A percentile compares a stretch with the other conserved stretches of the same genome.
These are phyloP conservation scores for Prunus mira DNA, from an alignment of 306 rosid species.

Conservation along the genomic window DNA sequence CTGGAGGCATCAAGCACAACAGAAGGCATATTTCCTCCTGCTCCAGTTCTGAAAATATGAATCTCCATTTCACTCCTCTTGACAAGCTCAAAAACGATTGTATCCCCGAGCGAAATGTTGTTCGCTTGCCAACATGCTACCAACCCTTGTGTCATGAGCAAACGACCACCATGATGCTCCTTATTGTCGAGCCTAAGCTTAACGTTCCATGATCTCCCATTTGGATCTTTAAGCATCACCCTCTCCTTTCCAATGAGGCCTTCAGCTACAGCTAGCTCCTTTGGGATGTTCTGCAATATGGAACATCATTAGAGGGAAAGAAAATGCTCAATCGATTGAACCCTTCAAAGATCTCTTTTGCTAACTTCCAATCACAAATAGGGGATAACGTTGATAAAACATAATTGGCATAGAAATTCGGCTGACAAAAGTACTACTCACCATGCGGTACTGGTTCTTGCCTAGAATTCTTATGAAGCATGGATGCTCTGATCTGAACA, in stretches of 20 bases:
- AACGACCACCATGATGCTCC: not conserved
- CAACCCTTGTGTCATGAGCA: not conserved
- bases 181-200: not conserved
- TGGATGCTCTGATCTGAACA: slow-evolving; percentile 4
- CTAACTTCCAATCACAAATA: not conserved
- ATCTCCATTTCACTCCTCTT: not conserved
- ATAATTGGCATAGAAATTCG: not conserved
- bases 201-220: not conserved
- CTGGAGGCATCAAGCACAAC: not conserved
- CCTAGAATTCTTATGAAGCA: not conserved
- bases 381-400: not conserved
- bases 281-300: not conserved
- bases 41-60: not conserved
- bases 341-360: too few species aligned
- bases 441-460: not conserved
- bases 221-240: not conserved
- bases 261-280: not conserved
- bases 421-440: slow-evolving; percentile 6
- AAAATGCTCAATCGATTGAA: not conserved
- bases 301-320: not conserved
- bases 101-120: not conserved
- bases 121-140: not conserved
- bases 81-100: slow-evolving; percentile 5
- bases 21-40: not conserved
- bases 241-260: not conserved